These are phyloP conservation scores for Pestalotiopsis sp. DNA, from an alignment of 2,329 filamentous ascomycete species.

Conservation along the genomic window DNA sequence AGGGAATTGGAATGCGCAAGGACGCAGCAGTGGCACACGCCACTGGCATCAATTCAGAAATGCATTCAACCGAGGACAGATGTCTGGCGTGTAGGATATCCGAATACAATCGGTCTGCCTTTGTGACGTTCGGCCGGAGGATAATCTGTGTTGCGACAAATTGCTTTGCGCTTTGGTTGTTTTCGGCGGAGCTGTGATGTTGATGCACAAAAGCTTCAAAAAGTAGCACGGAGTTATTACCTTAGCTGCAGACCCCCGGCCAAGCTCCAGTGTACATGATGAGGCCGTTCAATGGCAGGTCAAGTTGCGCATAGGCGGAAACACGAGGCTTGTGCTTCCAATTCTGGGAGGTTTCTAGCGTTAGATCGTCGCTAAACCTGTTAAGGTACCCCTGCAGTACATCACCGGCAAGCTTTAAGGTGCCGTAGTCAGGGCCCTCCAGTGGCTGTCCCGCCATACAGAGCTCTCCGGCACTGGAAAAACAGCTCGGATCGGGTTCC, in stretches of 20 bases:
- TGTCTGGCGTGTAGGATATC: not conserved
- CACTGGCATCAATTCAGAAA: conserved; percentile 13
- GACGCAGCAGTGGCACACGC: conserved; percentile 12
- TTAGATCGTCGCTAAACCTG: not conserved
- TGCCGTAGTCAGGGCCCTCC: not conserved
- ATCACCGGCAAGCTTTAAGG: not conserved
- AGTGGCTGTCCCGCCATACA: not conserved
- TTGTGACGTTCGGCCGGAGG: not conserved
- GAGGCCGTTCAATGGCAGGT: not conserved
- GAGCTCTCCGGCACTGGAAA: not conserved
- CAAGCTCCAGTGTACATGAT: not conserved
- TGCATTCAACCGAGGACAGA: not conserved
- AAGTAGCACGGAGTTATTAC: not conserved
- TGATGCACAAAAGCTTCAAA: not conserved
- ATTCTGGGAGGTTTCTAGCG: not conserved
- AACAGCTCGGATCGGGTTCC: not conserved
- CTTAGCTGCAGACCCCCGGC: not conserved
- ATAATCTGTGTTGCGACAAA: not conserved
- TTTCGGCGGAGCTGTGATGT: not conserved
- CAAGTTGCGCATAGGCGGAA: not conserved
- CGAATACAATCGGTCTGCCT: not conserved
- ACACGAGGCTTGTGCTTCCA: not conserved
- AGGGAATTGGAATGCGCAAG: conserved; percentile 1
- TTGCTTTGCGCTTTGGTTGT: not conserved
- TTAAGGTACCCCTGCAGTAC: not conserved